Percentiles rank a stretch among this genome's conserved stretches.
These are phyloP conservation scores for baker's yeast (Saccharomyces cerevisiae) DNA, from an alignment of 805 yeast genomes.

Conservation along the genomic window DNA sequence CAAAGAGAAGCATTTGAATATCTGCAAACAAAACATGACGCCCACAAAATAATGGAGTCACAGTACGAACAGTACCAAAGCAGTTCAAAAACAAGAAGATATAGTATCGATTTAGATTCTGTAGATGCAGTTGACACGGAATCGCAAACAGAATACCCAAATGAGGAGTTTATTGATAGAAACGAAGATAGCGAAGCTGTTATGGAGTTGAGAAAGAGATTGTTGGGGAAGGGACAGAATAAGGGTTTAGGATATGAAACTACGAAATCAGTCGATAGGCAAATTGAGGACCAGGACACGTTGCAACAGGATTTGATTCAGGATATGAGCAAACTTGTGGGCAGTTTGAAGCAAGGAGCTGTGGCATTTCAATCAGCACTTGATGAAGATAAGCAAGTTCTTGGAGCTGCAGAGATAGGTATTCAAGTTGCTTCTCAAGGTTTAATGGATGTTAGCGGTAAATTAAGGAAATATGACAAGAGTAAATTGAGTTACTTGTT, in stretches of 20 bases:
- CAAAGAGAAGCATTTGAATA: slow-evolving; percentile 9
- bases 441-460: slow-evolving; percentile 27
- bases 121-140: slow-evolving; percentile 2
- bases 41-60: slow-evolving; percentile 4
- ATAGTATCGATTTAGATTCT: slow-evolving; percentile 27
- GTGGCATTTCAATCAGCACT: slow-evolving; percentile 34
- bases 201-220: slow-evolving; percentile 27
- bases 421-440: slow-evolving; percentile 33
- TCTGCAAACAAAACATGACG: slow-evolving; percentile 4
- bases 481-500: slow-evolving; percentile 26
- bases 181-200: slow-evolving; percentile 24
- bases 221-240: slow-evolving; percentile 18
- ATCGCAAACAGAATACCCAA: neutral
- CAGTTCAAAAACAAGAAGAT: slow-evolving; percentile 15
- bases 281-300: slow-evolving; percentile 31
- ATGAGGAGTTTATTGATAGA: neutral
- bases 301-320: slow-evolving; percentile 32
- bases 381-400: slow-evolving; percentile 32
- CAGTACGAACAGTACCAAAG: slow-evolving; percentile 15
- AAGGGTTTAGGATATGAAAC: slow-evolving; percentile 1
- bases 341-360: slow-evolving; percentile 34
- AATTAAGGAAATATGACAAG: slow-evolving; percentile 26
- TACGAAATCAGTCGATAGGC: slow-evolving; percentile 26
- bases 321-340: slow-evolving; percentile 34
- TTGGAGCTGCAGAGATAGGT: slow-evolving; percentile 37